phyloP scores from a whole-genome alignment of 2,329 filamentous ascomycete genomes.

The Sordariomycetes sp. region DNA sequence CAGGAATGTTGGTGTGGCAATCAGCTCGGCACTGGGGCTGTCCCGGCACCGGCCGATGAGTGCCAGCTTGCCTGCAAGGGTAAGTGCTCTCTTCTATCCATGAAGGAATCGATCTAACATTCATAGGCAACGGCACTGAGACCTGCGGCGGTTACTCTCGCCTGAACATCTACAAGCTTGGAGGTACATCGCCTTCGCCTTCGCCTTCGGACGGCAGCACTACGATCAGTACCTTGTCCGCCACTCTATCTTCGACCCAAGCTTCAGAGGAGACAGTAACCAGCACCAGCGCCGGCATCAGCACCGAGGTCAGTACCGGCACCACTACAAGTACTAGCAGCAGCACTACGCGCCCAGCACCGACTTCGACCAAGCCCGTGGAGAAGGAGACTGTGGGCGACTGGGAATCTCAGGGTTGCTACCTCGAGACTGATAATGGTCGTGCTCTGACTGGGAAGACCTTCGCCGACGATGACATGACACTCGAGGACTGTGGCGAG shows the following conservation, averaged over 20 bases:
- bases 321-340: slow-evolving; percentile 5
- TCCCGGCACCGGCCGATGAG: slow-evolving; percentile 17
- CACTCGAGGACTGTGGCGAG: slow-evolving; percentile 19
- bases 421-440: slow-evolving; percentile 18
- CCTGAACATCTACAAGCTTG: slow-evolving; percentile 23
- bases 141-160: slow-evolving; percentile 24
- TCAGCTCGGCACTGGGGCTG: slow-evolving; percentile 14
- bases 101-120: neutral
- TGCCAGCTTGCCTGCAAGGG: slow-evolving; percentile 25
- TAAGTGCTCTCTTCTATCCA: neutral
- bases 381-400: slow-evolving; percentile 14
- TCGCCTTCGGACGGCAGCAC: neutral
- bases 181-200: neutral
- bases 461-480: slow-evolving; percentile 22
- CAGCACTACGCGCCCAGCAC: slow-evolving; percentile 6
- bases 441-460: slow-evolving; percentile 19
- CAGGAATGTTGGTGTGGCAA: slow-evolving; percentile 30
- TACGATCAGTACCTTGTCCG: neutral
- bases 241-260: neutral
- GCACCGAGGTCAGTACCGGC: neutral
- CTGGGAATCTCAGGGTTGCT: slow-evolving; percentile 26
- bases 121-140: slow-evolving; percentile 21
- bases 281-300: neutral
- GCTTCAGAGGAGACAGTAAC: neutral
- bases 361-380: slow-evolving; percentile 13